Evolutionary conservation across 2,329 filamentous ascomycete genomes (phyloP), one percentile per base, ranked within the genome.

Genomic region (Stagonosporopsis cucurbitacearum): DNA sequence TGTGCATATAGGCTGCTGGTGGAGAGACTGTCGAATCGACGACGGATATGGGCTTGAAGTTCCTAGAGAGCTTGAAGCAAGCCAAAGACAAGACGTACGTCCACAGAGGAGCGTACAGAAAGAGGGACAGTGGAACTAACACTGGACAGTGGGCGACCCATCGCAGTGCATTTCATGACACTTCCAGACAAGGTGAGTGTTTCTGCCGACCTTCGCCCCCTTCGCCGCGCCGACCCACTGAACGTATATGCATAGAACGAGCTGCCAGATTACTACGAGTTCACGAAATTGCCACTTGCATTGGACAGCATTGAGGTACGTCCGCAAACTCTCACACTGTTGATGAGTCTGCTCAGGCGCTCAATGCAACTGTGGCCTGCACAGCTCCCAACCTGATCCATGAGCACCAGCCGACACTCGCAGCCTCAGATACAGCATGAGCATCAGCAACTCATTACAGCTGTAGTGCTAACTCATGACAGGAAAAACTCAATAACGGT

Each of bases 41-140:
- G 2, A 88, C 87, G 13, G 83, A 87, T 51, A 84, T 87, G 67
- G 92, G 92, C 33, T 78, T 91, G 66, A 84, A 83, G 63, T 90
- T 96, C 69, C 79, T 96, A 40, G 86, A 91, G 50, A 87, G 88
- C 70, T 85, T 96, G 69, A 88, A 88, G 66, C 83, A 85, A 62
- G 91, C 90, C 20, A 86, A 86, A 60, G 92, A 96, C 75, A 96
- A 96, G 79, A 90, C 84, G 91, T 94, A 82, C 69, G 84, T 80
- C 55, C 58, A 62, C 57, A 8, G 54, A 30, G 15, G 26, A 47
- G 37, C 23, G 30, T 40, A 35, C 20, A 25, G 6, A 33, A 43
- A 39, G 37, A 43, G 26, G 30, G 32, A 30, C 51, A 30, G 37
- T 28, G 19, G 19, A 30, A 63, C 70, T 74, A 61, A 74, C 62